phyloP scores from a whole-genome alignment of 495 filamentous ascomycete genomes.

The Aspergillus campestris region DNA sequence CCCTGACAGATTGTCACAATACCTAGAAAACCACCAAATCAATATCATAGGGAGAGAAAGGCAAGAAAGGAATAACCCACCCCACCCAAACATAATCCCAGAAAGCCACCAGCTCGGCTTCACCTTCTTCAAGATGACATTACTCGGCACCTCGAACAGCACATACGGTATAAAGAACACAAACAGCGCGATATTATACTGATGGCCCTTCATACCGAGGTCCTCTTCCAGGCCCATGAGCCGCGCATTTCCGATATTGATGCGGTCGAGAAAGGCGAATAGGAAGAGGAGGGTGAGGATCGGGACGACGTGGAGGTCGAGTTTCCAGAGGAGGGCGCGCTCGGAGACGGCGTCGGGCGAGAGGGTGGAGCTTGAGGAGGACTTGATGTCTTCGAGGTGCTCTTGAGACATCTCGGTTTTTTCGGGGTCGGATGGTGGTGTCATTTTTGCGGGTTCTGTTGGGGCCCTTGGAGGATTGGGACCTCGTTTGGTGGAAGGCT shows the following conservation, averaged over 20 bases:
- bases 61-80: constrained; percentile 10
- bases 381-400: constrained; percentile 7
- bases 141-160: constrained; percentile 56
- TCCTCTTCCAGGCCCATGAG: constrained; percentile 53
- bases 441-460: constrained; percentile 2
- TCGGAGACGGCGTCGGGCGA: constrained; percentile 20
- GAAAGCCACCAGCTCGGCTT: constrained; percentile 51
- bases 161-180: constrained; percentile 63
- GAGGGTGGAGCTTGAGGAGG: neutral
- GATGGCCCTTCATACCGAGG: constrained; percentile 44
- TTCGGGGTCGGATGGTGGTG: constrained; percentile 4
- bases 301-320: constrained; percentile 33
- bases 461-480: neutral
- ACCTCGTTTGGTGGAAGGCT: neutral
- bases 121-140: constrained; percentile 57
- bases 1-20: constrained; percentile 50
- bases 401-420: constrained; percentile 3
- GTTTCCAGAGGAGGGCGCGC: constrained; percentile 28
- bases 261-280: constrained; percentile 37
- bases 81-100: constrained; percentile 48
- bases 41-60: too few relatives aligned
- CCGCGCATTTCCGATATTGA: constrained; percentile 56
- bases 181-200: constrained; percentile 54
- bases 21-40: constrained; percentile 15
- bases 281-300: constrained; percentile 31